Evolutionary conservation across 2,329 filamentous ascomycete species (phyloP), one percentile per base, ranked within the genome.

Genomic region (Clarireedia paspali): DNA sequence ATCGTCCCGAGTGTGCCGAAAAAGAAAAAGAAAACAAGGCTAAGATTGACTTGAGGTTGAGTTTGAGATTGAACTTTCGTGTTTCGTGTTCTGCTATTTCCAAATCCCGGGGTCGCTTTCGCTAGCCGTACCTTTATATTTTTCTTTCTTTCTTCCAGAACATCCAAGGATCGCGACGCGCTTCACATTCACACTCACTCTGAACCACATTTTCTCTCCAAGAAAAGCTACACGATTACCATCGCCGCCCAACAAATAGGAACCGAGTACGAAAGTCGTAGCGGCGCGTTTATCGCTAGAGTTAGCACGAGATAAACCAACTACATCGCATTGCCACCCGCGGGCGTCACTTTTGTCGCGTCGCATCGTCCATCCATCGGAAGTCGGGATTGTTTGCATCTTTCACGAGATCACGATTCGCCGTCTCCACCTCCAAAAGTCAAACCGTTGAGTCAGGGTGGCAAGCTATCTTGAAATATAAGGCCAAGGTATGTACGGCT

Each of bases 91-190:
- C 48, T 46, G 26, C 40, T 50, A 52, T 48, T 59, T 53, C 20
- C 20, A 20, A 20, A 30, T 30, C 27, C 27, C 6, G 27, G 53
- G 60, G 63, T 63, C 63, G 50, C 63, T 63, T 63, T 65, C 55
- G 59, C 53, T 65, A 63, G 63, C 38, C 59, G 62, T 30, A 62
- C 59, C 62, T 56, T 47, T 39, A 1, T 39, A 1, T 20, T 51
- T 44, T 30, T 30, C 3, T 10, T 10, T 10, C 27, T 44, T 30
- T 30, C 7, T 10, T 10, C 27, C 27, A 30, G 27, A 30, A 50
- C 45, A 26, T 27, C 24, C 15, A 47, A 48, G 38, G 48, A 48
- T 55, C 54, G 46, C 50, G 56, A 60, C 56, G 57, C 61, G 60
- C 49, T 51, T 51, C 36, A 44, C 26, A 20, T n/a, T 44, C 23